phyloP scores from a whole-genome alignment of 2,329 filamentous ascomycete species.

The Alternaria infectoria region DNA sequence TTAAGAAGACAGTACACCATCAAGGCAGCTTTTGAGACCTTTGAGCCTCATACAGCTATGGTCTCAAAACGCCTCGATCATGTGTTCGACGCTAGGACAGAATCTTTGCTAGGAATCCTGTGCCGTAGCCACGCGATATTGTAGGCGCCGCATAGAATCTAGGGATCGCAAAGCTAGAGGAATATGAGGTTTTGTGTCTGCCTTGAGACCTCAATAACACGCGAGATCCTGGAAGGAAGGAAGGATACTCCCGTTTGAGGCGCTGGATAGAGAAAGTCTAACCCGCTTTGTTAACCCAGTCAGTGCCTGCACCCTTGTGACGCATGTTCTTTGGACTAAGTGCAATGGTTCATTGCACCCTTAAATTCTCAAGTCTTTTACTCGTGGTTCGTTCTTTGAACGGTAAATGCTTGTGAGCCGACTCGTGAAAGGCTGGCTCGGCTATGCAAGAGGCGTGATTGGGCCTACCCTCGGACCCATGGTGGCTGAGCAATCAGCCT shows the following conservation, averaged over 20 bases:
- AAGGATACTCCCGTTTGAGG: not conserved
- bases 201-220: not conserved
- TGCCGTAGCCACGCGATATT: not conserved
- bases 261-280: not conserved
- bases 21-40: not conserved
- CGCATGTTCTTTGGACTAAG: not conserved
- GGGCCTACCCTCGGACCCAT: not conserved
- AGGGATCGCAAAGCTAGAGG: not conserved
- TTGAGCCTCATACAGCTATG: not conserved
- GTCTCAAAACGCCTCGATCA: not conserved
- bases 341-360: conserved; percentile 1
- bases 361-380: not conserved
- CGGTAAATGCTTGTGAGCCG: not conserved
- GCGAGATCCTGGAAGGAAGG: not conserved
- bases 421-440: not conserved
- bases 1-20: not conserved
- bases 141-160: not conserved
- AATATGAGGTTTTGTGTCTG: not conserved
- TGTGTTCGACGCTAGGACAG: not conserved
- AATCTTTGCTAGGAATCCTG: not conserved
- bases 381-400: not conserved
- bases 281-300: not conserved
- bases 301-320: not conserved
- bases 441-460: not conserved
- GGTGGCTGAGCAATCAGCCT: not conserved